phyloP scores from a whole-genome alignment of 1,284 basidiomycete species.

The Trichosporon ovoides region DNA sequence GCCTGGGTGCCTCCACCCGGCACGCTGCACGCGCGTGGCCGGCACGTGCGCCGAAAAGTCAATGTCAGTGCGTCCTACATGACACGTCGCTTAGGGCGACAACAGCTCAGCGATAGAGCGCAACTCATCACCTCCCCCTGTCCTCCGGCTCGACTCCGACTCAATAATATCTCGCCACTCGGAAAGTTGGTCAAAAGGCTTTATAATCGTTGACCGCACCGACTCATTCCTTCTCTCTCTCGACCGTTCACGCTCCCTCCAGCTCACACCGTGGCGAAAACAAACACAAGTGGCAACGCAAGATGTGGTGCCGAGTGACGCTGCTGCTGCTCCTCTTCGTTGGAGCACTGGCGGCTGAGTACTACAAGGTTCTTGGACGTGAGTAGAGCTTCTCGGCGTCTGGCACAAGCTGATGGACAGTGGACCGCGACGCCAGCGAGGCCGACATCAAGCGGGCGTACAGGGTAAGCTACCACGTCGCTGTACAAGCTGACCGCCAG shows the following conservation, averaged over 20 bases:
- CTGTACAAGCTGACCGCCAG: constrained; percentile 40
- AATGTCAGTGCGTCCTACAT: not conserved
- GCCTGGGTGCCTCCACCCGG: not conserved
- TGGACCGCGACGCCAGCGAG: constrained; percentile 71
- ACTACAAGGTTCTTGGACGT: not conserved
- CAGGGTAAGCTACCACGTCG: constrained; percentile 48
- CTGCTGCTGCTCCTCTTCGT: not conserved
- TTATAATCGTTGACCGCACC: too few relatives aligned
- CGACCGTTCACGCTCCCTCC: too few relatives aligned
- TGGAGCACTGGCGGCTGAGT: not conserved
- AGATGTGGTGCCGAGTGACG: not conserved
- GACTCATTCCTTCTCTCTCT: too few relatives aligned
- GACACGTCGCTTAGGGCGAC: not conserved
- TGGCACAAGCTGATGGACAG: constrained; percentile 47
- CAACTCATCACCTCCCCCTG: too few relatives aligned
- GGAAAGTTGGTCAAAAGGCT: too few relatives aligned
- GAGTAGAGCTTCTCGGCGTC: not conserved
- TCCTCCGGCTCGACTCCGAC: too few relatives aligned
- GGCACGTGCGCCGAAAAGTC: constrained; percentile 1
- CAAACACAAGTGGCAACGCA: not conserved
- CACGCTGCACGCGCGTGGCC: not conserved
- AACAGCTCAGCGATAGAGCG: too few relatives aligned
- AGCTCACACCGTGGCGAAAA: not conserved
- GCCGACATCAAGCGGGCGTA: constrained; percentile 86
- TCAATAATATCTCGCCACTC: too few relatives aligned